Percentiles rank a stretch among this genome's conserved stretches.
Conservation (phyloP, 2,329 filamentous ascomycete species). For the Penicillium sclerotigenum region DNA sequence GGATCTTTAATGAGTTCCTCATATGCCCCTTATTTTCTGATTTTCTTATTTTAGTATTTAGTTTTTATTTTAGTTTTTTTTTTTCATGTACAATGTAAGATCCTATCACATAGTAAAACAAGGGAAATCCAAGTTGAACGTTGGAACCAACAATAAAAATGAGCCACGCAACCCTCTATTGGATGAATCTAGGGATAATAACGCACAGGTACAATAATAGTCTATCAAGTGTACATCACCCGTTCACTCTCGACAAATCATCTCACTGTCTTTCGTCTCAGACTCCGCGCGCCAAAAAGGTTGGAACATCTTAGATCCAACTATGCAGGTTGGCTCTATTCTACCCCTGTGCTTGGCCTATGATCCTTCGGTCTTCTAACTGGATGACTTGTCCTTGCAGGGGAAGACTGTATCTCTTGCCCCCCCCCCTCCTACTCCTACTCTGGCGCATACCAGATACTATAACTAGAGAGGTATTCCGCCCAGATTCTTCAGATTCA, state of each 20-base stretch:
- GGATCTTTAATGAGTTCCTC: no score
- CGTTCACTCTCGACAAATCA: slow-evolving; percentile 13
- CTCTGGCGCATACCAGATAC: slow-evolving; percentile 24
- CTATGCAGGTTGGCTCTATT: slow-evolving; percentile 22
- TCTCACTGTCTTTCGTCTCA: slow-evolving; percentile 5
- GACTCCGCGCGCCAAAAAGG: slow-evolving; percentile 16
- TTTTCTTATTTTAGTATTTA: no score
- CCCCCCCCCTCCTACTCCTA: slow-evolving; percentile 9
- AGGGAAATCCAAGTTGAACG: no score
- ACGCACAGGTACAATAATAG: slow-evolving; percentile 10
- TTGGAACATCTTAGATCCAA: slow-evolving; percentile 26
- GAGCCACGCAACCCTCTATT: neutral
- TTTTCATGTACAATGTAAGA: neutral
- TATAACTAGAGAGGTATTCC: slow-evolving; percentile 30
- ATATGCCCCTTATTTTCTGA: neutral
- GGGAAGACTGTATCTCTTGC: neutral
- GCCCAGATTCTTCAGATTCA: slow-evolving; percentile 32
- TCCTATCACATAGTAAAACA: neutral
- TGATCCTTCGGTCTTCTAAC: slow-evolving; percentile 10
- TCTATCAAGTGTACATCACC: slow-evolving; percentile 4
- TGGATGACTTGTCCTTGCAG: slow-evolving; percentile 22
- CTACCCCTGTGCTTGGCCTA: slow-evolving; percentile 11
- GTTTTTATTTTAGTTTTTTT: no score
- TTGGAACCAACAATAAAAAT: neutral
- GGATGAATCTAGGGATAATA: slow-evolving; percentile 22